Evolutionary conservation across 1,284 basidiomycete genomes (phyloP), one percentile per base, ranked within the genome.

Genomic region (Ceratobasidium sp.): DNA sequence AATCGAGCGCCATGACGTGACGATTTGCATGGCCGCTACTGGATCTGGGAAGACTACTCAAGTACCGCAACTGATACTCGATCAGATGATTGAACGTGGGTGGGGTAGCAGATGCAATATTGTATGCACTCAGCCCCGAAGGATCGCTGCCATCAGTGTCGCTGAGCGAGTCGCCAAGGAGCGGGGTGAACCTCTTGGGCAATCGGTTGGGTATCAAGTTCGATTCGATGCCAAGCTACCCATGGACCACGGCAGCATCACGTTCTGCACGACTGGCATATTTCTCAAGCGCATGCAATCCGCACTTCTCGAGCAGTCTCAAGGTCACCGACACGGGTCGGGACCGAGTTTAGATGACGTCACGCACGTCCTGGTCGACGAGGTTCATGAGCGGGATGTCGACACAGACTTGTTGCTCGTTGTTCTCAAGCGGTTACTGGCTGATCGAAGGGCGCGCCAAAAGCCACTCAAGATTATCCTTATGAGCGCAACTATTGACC

Each of bases 11-110:
- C 90, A 97, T 79, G 92, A 95, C 42, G 92, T 98, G 72, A 94
- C 92, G 0, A 92, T 98, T 74, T 90, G 92, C 76, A 95, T 96
- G 92, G 96, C 95, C 30, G 90, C 94, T 1, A 98, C 96, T 0
- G 95, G 96, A 53, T 97, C 94, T 0, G 96, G 96, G 9, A 98
- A 98, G 82, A 97, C 95, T 8, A 98, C 96, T 0, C 96, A 98
- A 79, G 88, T 98, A 46, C 96, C 96, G 1, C 96, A 98, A 81
- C 84, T 98, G 61, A 88, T 98, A 74, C 86, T 98, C 61, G 95
- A 98, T 78, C 86, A 92, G 63, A 91, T 85, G 78, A 96, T 95
- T 76, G 84, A 90, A 36, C 83, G 85, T 40, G 92, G 89, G 33
- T 84, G 92, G 73, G 96, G 96, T 16, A 89, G 92, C 0, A 82